phyloP scores from a whole-genome alignment of 768 basidiomycete species.

The Leucosporidium creatinivorum region DNA sequence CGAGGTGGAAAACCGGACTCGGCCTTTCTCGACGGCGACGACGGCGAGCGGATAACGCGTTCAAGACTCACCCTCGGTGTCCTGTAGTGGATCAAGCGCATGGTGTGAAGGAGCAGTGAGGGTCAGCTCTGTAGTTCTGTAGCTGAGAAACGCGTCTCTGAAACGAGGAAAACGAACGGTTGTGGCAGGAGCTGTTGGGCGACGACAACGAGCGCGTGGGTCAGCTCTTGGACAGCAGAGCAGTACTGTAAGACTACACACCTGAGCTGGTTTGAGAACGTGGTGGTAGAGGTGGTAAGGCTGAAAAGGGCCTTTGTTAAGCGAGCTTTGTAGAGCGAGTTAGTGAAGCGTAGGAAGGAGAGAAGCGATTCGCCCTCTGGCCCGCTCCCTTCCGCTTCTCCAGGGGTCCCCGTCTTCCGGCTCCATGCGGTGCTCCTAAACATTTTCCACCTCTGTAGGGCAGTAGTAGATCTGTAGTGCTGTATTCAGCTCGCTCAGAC shows the following conservation, averaged over 20 bases:
- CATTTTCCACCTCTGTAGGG: too few relatives aligned
- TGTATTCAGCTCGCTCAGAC: too few relatives aligned
- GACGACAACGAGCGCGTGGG: not conserved
- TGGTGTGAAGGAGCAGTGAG: not conserved
- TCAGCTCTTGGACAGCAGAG: not conserved
- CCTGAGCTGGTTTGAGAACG: constrained; percentile 5
- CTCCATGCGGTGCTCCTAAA: too few relatives aligned
- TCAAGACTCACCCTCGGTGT: not conserved
- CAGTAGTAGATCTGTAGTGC: too few relatives aligned
- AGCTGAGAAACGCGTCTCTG: not conserved
- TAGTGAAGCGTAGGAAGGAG: too few relatives aligned
- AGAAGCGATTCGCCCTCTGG: too few relatives aligned
- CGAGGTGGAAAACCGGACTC: not conserved
- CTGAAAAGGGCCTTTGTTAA: not conserved
- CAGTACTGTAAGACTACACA: not conserved
- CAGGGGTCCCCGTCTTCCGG: too few relatives aligned
- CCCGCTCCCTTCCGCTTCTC: too few relatives aligned
- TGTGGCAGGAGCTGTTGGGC: constrained; percentile 1
- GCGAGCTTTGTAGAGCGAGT: not conserved
- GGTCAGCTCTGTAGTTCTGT: not conserved
- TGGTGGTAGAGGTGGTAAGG: not conserved
- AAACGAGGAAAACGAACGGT: not conserved
- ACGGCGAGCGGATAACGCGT: too few relatives aligned
- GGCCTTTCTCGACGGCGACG: too few relatives aligned
- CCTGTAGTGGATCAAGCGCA: not conserved